Evolutionary conservation across 148 eudicot species (phyloP), one percentile per base, ranked within the genome.

Genomic region (Simmondsia chinensis): DNA sequence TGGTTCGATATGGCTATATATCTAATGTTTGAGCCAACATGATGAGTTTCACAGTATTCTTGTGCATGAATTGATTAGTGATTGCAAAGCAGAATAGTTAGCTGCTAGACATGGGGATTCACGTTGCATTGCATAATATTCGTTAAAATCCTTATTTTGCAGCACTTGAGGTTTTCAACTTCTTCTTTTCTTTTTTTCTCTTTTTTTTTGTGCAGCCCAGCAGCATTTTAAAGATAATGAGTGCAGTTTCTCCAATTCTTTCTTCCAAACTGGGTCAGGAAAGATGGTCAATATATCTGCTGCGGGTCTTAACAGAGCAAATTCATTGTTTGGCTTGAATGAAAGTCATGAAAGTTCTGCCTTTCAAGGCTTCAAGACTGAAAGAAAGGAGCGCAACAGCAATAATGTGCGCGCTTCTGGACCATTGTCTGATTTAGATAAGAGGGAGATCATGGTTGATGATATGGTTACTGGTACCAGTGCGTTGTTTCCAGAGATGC

Each of bases 201-300:
- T 9, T 9, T 28, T 28, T 28, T 28, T 28, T 36, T 54, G 56
- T 52, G 62, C 72, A 73, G 83, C 79, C 4, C 59, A 63, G 30
- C 42, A 46, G 19, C 16, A 48, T 52, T 29, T 9, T 35, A 39
- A 38, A 36, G 50, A 52, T 26, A 28, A 54, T 21, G 72, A 60
- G 33, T 36, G 32, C 35, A 49, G 37, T 29, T 49, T 57, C 30
- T 62, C 69, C 29, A 68, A 51, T 68, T 74, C 95, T 33, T 72
- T 85, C 82, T 85, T 91, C 68, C 85, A 82, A 65, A 85, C 99
- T 25, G 99, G 79, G 22, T 82, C 89, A 4, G 99, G 95, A 48
- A 85, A 82, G 65, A 49, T 39, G 22, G 95, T 91, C 44, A 70
- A 65, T 22, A 59, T 86, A 60, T 85, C 86, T 60, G 61, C 83